Percentiles rank a stretch among this genome's conserved stretches.
Evolutionary conservation across 2,329 filamentous ascomycete genomes (phyloP).

Genomic region (Xylaria sp.): DNA sequence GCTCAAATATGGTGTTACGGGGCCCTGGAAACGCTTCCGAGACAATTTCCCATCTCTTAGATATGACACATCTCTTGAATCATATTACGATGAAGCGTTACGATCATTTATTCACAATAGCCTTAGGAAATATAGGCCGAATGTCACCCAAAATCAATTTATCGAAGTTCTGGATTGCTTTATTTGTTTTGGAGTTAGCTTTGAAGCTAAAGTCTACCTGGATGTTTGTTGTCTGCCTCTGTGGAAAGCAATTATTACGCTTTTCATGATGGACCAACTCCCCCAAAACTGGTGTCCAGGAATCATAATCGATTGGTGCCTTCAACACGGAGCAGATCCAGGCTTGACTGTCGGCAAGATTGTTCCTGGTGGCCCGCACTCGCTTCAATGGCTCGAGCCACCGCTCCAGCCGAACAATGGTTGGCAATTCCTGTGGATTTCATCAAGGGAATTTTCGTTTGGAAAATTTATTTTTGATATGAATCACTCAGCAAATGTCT

Average conservation of each 20-base stretch:
- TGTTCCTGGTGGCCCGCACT: neutral
- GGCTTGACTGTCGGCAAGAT: conserved; percentile 1
- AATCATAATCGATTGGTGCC: conserved; percentile 5
- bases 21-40: neutral
- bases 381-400: neutral
- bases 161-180: neutral
- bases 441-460: neutral
- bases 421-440: neutral
- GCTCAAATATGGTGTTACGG: neutral
- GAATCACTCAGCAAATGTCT: too few species aligned
- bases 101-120: too few species aligned
- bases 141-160: neutral
- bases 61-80: neutral
- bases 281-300: neutral
- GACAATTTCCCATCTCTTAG: neutral
- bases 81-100: too few species aligned
- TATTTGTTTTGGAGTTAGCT: neutral
- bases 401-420: neutral
- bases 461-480: too few species aligned
- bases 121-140: neutral
- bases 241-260: neutral
- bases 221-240: neutral
- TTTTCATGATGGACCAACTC: neutral
- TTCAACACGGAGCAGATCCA: conserved; percentile 13
- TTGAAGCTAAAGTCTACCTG: neutral